Evolutionary conservation across 257 asterid genomes (phyloP), one percentile per base, ranked within the genome.

Genomic region (Solanum habrochaites): DNA sequence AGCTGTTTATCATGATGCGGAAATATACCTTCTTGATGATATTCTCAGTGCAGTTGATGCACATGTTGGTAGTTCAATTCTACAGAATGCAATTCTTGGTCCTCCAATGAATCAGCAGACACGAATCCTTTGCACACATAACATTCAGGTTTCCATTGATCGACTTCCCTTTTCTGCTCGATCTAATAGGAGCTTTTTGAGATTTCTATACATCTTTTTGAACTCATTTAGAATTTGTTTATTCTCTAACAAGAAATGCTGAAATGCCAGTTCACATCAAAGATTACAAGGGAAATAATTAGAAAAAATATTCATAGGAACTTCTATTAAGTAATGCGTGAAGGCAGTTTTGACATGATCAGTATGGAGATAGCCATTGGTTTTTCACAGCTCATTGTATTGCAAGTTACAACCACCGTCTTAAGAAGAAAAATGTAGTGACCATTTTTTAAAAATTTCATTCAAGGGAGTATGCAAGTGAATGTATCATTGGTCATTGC

Each of bases 1-100:
- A 92, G 98, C 99, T 85, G 86, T 97, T 87, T 97, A 95, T 89
- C 95, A 90, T 67, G 94, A 90, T 85, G 89, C 96, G 5, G 93
- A 97, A 72, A 86, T 88, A 85, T 93, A 91, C 93, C 91, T 97
- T 88, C 98, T 97, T 66, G 99, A 97, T 86, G 98, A 97, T 90
- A 94, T 97, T 86, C 95, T 97, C 90, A 95, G 99, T 93, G 98
- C 99, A 37, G 99, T 95, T 72, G 99, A 97, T 89, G 98, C 98
- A 74, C 99, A 97, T 88, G 99, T 97, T 88, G 98, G 97, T 86
- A 89, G 89, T 86, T 91, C 94, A 37, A 95, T 97, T 89, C 90
- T 97, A 71, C 93, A 91, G 67, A 88, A 93, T 85, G 99, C 96
- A 43, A 92, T 97, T 91, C 91, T 90, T 43, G 95, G 98, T 85